phyloP scores from a whole-genome alignment of 2,329 filamentous ascomycete genomes.

The Ophiostoma sp. region DNA sequence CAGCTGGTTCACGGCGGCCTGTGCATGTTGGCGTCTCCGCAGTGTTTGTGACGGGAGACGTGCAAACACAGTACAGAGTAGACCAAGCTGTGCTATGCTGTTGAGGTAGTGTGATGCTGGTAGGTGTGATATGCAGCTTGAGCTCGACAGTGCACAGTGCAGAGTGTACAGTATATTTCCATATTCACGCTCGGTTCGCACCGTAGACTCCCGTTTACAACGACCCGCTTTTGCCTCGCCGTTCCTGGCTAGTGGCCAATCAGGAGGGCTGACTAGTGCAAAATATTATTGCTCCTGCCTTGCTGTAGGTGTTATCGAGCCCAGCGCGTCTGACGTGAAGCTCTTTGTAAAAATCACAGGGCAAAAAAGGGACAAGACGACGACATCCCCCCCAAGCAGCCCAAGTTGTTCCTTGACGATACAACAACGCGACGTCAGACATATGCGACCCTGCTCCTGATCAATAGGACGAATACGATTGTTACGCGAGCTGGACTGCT shows the following conservation, averaged over 20 bases:
- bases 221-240: constrained; percentile 12
- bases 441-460: not conserved
- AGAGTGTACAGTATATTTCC: not conserved
- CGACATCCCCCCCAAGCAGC: not conserved
- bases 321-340: constrained; percentile 23
- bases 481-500: not conserved
- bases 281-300: constrained; percentile 21
- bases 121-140: not conserved
- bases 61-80: not conserved
- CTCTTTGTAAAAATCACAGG: constrained; percentile 1
- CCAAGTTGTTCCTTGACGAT: not conserved
- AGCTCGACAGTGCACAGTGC: not conserved
- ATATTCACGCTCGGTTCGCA: not conserved
- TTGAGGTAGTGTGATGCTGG: not conserved
- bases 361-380: constrained; percentile 2
- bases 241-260: constrained; percentile 19
- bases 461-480: not conserved
- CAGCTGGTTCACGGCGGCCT: not conserved
- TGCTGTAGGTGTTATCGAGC: constrained; percentile 1
- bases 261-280: constrained; percentile 15
- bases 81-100: not conserved
- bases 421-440: not conserved
- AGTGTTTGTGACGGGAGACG: not conserved
- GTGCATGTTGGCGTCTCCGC: not conserved
- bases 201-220: not conserved